Conservation (phyloP, 129 eudicot genomes). For the Flaveria linearis region DNA sequence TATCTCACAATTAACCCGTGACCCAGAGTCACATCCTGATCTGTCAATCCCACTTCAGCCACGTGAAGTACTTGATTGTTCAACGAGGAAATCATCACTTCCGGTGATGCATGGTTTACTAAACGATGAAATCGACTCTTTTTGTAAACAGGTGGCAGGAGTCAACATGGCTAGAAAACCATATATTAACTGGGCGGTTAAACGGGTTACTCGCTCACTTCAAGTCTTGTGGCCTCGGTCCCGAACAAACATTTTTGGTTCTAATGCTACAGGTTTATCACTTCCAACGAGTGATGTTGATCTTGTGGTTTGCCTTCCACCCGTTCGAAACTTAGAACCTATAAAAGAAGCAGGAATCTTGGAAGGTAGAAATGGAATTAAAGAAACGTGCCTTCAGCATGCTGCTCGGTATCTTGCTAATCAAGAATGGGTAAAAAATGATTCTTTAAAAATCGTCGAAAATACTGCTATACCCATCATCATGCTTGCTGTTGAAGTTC, state of each 20-base stretch:
- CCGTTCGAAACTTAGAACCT: constrained; percentile 92
- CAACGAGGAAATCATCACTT: constrained; percentile 53
- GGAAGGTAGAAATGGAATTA: constrained; percentile 91
- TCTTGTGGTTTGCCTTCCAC: constrained; percentile 97
- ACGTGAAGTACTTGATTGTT: constrained; percentile 55
- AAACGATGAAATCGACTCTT: constrained; percentile 78
- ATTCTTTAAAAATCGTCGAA: constrained; percentile 90
- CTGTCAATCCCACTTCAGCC: constrained; percentile 82
- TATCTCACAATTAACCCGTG: constrained; percentile 82
- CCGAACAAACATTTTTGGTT: constrained; percentile 83
- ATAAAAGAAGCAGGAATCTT: constrained; percentile 96
- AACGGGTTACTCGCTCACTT: constrained; percentile 89
- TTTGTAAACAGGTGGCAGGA: constrained; percentile 83
- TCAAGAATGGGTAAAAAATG: constrained; percentile 98
- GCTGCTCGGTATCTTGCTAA: constrained; percentile 94
- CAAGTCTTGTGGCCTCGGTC: constrained; percentile 98
- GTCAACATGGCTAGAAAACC: constrained; percentile 78
- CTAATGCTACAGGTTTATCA: constrained; percentile 92
- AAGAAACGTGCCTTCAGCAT: constrained; percentile 96
- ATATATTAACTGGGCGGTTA: constrained; percentile 88
- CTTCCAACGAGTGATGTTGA: constrained; percentile 94
- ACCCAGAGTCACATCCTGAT: constrained; percentile 92
- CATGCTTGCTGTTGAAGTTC: constrained; percentile 95
- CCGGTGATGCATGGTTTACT: constrained; percentile 62
- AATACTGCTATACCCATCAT: constrained; percentile 98